phyloP scores from a whole-genome alignment of 106 monocot genomes.

The Hemerocallis citrina region DNA sequence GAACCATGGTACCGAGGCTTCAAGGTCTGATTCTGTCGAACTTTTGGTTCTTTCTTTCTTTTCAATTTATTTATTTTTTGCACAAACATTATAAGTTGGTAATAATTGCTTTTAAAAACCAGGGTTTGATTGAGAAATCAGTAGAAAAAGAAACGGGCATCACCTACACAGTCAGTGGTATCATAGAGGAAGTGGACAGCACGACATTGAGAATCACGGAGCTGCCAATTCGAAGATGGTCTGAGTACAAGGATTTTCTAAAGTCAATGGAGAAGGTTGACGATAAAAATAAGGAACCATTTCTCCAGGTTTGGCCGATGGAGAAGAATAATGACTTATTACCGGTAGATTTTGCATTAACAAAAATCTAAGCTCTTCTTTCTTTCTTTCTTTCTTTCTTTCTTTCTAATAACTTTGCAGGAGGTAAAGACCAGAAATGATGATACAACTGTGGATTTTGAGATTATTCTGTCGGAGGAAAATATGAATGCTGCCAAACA shows the following conservation, averaged over 20 bases:
- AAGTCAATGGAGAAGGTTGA: constrained; percentile 50
- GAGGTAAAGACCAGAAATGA: constrained; percentile 64
- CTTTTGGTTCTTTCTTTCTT: too few relatives aligned
- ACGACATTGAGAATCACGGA: constrained; percentile 69
- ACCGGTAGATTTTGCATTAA: too few relatives aligned
- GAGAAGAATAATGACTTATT: too few relatives aligned
- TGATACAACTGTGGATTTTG: constrained; percentile 59
- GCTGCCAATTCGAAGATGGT: constrained; percentile 87
- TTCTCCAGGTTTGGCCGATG: constrained; percentile 60
- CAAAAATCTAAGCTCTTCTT: not conserved
- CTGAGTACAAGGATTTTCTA: constrained; percentile 84
- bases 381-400: too few relatives aligned
- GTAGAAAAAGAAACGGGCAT: constrained; percentile 67
- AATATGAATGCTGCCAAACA: constrained; percentile 53
- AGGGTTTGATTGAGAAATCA: constrained; percentile 81
- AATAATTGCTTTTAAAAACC: too few relatives aligned
- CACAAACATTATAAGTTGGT: too few relatives aligned
- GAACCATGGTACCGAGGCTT: too few relatives aligned
- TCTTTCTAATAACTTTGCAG: constrained; percentile 19
- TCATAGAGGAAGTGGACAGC: constrained; percentile 53
- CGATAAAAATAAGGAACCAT: constrained; percentile 75
- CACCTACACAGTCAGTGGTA: constrained; percentile 74
- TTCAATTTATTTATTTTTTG: too few relatives aligned
- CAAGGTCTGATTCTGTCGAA: too few relatives aligned
- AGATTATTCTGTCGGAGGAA: constrained; percentile 61